Conservation (phyloP, 306 rosid species). For the Vigna radiata region DNA sequence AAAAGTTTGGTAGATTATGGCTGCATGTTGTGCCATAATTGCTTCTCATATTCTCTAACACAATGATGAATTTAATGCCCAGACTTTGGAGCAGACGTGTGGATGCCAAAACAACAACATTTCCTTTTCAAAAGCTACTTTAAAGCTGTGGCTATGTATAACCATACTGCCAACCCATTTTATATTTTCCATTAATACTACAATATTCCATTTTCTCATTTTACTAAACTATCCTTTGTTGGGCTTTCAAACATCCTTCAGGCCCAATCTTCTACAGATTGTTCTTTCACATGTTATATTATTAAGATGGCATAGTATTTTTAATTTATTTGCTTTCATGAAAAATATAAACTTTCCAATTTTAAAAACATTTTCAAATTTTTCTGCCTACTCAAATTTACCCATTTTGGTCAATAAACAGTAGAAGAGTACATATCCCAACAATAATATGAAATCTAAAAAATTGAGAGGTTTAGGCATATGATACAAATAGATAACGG, state of each 20-base stretch:
- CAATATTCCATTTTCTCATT: neutral
- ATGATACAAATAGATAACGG: neutral
- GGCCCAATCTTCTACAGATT: neutral
- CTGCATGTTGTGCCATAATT: conserved; percentile 32
- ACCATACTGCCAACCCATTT: neutral
- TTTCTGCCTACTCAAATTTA: neutral
- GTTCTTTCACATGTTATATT: neutral
- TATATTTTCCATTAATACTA: neutral
- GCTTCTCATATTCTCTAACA: conserved; percentile 35
- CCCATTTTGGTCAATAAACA: neutral
- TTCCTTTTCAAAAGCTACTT: conserved; percentile 28
- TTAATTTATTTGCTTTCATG: neutral
- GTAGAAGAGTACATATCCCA: neutral
- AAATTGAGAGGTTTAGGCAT: too few species aligned
- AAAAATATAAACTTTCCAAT: neutral
- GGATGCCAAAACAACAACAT: conserved; percentile 6
- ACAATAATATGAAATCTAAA: neutral
- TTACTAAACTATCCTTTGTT: neutral
- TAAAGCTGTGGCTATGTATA: neutral
- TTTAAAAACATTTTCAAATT: too few species aligned
- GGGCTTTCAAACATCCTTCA: neutral
- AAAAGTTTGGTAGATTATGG: conserved; percentile 25
- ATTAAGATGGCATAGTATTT: neutral
- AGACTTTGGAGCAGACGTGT: conserved; percentile 33
- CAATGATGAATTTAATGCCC: conserved; percentile 39